Conservation (phyloP, 139 green algal genomes). For the Ettlia oleoabundans region DNA sequence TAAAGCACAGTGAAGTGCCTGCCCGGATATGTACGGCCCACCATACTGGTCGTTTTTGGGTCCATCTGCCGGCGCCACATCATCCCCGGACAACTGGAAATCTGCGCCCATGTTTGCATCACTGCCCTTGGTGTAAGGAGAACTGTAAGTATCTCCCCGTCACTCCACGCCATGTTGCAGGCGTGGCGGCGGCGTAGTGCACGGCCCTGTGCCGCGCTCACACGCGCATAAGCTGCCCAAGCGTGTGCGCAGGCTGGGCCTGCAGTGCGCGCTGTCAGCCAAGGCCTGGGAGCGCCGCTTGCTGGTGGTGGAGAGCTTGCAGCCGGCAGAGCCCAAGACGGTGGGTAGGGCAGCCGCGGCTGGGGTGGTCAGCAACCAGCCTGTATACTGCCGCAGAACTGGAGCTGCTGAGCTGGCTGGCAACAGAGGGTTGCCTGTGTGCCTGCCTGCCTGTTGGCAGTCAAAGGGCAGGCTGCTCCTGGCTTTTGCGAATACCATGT, state of each 20-base stretch:
- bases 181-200: slow-evolving; percentile 77
- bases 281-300: slow-evolving; percentile 80
- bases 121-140: too few relatives aligned
- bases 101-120: too few relatives aligned
- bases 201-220: slow-evolving; percentile 78
- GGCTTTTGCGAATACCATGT: too few relatives aligned
- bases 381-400: background rate
- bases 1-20: too few relatives aligned
- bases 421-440: too few relatives aligned
- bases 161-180: background rate
- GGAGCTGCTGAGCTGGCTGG: background rate
- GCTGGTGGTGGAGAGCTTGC: slow-evolving; percentile 77
- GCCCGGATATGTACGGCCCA: too few relatives aligned
- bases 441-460: too few relatives aligned
- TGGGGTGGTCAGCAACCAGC: background rate
- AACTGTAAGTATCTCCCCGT: background rate
- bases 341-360: slow-evolving; percentile 4
- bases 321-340: slow-evolving; percentile 51
- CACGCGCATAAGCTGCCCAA: slow-evolving; percentile 80
- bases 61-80: too few relatives aligned
- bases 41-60: too few relatives aligned
- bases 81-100: too few relatives aligned
- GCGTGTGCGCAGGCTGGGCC: slow-evolving; percentile 78
- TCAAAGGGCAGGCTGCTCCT: too few relatives aligned
- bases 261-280: slow-evolving; percentile 88